Base-by-base conservation (phyloP, 2,329 filamentous ascomycete genomes). In the Lecanicillium sp. region DNA sequence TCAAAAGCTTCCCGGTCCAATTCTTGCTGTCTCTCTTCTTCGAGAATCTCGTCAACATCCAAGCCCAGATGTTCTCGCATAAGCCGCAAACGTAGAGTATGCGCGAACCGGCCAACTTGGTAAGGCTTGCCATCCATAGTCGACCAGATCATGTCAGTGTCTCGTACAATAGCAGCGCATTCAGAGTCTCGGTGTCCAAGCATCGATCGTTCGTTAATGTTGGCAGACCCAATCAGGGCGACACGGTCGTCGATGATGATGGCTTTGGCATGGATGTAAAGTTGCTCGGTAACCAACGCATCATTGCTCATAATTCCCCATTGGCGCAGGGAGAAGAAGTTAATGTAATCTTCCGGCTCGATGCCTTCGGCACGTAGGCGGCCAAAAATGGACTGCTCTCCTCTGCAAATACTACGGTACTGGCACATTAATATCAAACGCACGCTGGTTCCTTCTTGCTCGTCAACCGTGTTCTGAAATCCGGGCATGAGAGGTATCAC, bases 201-300 rank as follows among this genome's bases (percentile, higher is more conserved):
- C 87, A 96, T 88, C 6, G 90, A 96, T 33, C 92, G 80, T 60
- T 98, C 92, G 52, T 98, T 98, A 68, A 98, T 96, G 57, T 98
- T 98, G 38, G 92, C 92, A 33, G 90, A 96, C 14, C 92, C 92
- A 51, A 98, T 98, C 44, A 98, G 80, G 15, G 83, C 90, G 42
- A 92, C 78, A 25, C 90, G 79, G 54, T 98, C 92, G 58, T 98
- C 92, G 4, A 95, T 90, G 40, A 98, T 75, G 70, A 96, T 96
- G 48, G 84, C 84, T 63, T 98, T 98, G 44, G 92, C 92, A 54
- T 98, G 92, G 41, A 98, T 96, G 56, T 98, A 98, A 9, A 98
- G 74, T 62, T 96, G 92, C 58, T 98, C 92, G 0, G 92, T 96
- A 4, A 92, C 87, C 28, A 96, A 67, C 41, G 80, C 77, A 48